Conservation (phyloP, 2,329 filamentous ascomycete species). For the Trichoderma lentiforme region DNA sequence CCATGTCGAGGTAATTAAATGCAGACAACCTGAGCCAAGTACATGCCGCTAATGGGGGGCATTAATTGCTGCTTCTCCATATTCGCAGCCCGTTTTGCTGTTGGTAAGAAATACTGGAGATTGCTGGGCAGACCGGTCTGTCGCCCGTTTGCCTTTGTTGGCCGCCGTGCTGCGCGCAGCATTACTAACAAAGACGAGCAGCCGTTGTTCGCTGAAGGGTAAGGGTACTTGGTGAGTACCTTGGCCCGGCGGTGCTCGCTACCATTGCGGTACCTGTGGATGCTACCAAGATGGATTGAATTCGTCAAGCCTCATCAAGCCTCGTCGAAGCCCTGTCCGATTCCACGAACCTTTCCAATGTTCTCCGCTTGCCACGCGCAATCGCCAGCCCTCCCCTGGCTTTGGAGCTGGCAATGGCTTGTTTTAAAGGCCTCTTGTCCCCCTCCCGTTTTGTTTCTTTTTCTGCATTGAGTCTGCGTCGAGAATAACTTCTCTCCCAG, state of each 20-base stretch:
- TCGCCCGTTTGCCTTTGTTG: not conserved
- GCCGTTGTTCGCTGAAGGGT: not conserved
- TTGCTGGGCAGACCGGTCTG: not conserved
- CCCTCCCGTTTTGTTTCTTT: not conserved
- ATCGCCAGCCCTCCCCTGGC: not conserved
- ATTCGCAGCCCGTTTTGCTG: not conserved
- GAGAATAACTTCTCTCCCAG: not conserved
- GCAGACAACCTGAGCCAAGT: not conserved
- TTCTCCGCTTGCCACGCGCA: conserved; percentile 14
- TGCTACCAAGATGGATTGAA: not conserved
- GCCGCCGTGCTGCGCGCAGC: not conserved
- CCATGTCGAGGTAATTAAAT: not conserved
- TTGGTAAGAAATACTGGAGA: not conserved
- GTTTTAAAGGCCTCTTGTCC: not conserved
- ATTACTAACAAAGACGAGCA: not conserved
- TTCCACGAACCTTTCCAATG: not conserved
- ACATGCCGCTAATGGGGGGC: not conserved
- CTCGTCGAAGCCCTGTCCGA: not conserved
- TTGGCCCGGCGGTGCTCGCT: not conserved
- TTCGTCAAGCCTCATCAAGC: not conserved
- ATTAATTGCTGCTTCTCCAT: not conserved
- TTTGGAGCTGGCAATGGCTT: not conserved
- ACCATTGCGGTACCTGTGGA: not conserved
- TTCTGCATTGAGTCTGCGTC: not conserved
- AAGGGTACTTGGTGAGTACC: not conserved